These are phyloP conservation scores for Salix caprea DNA, from an alignment of 345 rosid genomes.

Conservation along the genomic window DNA sequence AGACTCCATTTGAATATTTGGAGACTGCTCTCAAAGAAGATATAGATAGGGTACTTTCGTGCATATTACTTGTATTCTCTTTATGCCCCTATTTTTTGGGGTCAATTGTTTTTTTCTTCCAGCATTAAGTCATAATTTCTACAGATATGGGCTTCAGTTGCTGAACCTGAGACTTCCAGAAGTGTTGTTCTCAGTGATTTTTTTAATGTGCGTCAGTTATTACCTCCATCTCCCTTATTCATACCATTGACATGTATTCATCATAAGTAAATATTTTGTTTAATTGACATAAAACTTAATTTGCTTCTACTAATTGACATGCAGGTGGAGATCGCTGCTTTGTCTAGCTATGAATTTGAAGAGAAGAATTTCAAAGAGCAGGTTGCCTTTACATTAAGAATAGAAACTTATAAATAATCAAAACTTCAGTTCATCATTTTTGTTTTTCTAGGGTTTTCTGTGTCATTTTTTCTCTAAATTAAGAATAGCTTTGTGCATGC, in stretches of 20 bases:
- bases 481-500: neutral
- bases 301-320: conserved; percentile 6
- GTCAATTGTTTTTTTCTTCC: neutral
- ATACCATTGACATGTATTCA: neutral
- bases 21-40: too few relatives aligned
- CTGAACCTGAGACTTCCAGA: conserved; percentile 23
- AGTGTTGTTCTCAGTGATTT: conserved; percentile 27
- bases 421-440: neutral
- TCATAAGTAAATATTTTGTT: neutral
- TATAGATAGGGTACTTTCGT: too few relatives aligned
- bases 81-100: neutral
- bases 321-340: conserved; percentile 33
- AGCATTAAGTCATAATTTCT: neutral
- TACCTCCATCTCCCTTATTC: neutral
- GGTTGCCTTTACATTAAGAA: conserved; percentile 1
- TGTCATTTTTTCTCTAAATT: neutral
- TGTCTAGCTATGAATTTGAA: conserved; percentile 36
- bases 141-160: conserved; percentile 33
- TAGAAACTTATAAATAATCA: neutral
- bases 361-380: conserved; percentile 30
- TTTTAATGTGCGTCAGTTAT: conserved; percentile 29
- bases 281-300: neutral
- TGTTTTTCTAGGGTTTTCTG: neutral
- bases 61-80: too few relatives aligned
- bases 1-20: too few relatives aligned